Base-by-base conservation (phyloP, 2,329 filamentous ascomycete species). In the Pseudomassariella vexata region DNA sequence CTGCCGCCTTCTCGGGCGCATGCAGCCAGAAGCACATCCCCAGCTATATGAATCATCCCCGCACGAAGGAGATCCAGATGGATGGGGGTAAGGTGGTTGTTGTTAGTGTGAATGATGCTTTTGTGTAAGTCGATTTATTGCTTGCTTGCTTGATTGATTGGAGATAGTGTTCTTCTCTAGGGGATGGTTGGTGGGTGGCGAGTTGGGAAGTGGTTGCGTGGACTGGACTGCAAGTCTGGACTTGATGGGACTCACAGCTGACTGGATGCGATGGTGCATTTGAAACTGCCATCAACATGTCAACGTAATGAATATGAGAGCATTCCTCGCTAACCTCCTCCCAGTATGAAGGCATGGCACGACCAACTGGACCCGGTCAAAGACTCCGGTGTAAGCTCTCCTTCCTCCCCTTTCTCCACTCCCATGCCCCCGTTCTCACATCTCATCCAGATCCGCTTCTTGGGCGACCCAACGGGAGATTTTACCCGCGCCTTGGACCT, bases 21-120 rank as follows among this genome's bases (percentile, higher is more conserved):
- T 76, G 70, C 64, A 77, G 73, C 27, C 62, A 65, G 51, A 65
- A 57, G 41, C 90, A 96, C 56, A 70, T 96, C 27, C 90, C 90
- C 1, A 84, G 85, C 34, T 96, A 88, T 64, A 82, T 95, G 59
- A 79, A 78, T 53, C 83, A 86, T 55, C 72, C 81, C 34, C 78
- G 81, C 56, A 71, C 94, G 47, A 85, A 85, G 64, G 30, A 39
- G 37, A 34, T 39, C 30, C 26, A 36, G 11, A 27, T 19, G 7
- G 70, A 81, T 39, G 86, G 85, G 19, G 89, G 88, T 29, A 71
- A 83, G 50, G 85, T 95, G 27, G 94, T 94, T 52, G 86, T 96
- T 24, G 79, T 96, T 35, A 80, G 85, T 11, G 89, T 95, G 55
- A 96, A 96, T 56, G 90, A 96, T 57, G 77, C 88, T 14, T 95